Evolutionary conservation across 257 asterid species (phyloP).

Genomic region (Verbascum thapsus): DNA sequence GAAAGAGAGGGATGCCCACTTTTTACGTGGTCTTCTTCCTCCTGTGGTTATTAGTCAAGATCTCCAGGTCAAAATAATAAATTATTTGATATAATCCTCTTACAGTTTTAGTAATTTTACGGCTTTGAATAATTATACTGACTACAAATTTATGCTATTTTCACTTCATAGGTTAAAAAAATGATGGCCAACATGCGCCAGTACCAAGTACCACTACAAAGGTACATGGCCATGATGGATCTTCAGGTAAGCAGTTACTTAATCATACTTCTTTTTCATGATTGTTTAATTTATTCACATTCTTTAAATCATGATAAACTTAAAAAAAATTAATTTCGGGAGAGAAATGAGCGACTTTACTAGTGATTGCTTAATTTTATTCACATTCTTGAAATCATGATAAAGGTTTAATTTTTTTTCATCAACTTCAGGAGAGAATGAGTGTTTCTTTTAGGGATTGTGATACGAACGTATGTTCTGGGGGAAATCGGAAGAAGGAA

Average conservation of each 20-base stretch:
- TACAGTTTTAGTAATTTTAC: constrained; percentile 28
- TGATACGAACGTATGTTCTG: too few relatives aligned
- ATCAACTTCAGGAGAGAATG: constrained; percentile 30
- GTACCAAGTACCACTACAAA: constrained; percentile 71
- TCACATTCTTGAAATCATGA: constrained; percentile 3
- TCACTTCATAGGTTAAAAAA: constrained; percentile 40
- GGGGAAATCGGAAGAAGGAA: too few relatives aligned
- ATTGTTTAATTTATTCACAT: background rate
- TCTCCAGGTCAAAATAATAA: constrained; percentile 62
- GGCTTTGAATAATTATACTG: too few relatives aligned
- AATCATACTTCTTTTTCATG: background rate
- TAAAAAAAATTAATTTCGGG: too few relatives aligned
- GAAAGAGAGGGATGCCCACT: constrained; percentile 96
- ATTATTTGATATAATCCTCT: background rate
- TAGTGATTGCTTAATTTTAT: constrained; percentile 6
- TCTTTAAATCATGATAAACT: constrained; percentile 1
- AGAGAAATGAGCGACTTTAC: too few relatives aligned
- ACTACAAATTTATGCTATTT: constrained; percentile 2
- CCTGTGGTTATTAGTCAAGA: constrained; percentile 76
- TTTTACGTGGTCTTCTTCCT: constrained; percentile 95
- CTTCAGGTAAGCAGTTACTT: constrained; percentile 58
- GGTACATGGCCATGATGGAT: constrained; percentile 87
- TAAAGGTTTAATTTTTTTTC: background rate
- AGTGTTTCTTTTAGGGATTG: too few relatives aligned
- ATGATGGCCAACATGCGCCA: constrained; percentile 65